Conservation (phyloP, 139 green algal genomes). For the Picochlorum sp. region DNA sequence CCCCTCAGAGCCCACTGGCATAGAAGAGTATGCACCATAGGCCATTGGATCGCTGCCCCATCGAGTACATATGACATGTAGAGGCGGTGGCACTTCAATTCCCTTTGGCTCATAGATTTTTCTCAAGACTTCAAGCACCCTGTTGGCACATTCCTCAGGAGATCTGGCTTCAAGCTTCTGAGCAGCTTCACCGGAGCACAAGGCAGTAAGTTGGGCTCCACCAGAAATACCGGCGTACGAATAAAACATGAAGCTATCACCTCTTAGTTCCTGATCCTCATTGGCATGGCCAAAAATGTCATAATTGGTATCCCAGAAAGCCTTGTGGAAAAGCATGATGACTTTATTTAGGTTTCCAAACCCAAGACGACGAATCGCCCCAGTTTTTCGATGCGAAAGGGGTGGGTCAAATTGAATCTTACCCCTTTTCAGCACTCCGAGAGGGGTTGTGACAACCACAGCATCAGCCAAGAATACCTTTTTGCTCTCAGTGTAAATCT, state of each 20-base stretch:
- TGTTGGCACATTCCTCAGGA: constrained; percentile 30
- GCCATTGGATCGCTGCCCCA: constrained; percentile 76
- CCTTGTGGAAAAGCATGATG: constrained; percentile 79
- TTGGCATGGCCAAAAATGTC: constrained; percentile 84
- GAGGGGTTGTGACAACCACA: constrained; percentile 72
- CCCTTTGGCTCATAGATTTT: constrained; percentile 58
- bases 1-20: constrained; percentile 60
- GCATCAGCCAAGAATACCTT: constrained; percentile 44
- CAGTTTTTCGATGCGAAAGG: constrained; percentile 65
- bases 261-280: constrained; percentile 28
- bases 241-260: constrained; percentile 93
- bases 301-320: constrained; percentile 71
- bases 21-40: constrained; percentile 76
- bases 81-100: constrained; percentile 53
- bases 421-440: constrained; percentile 78
- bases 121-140: constrained; percentile 66
- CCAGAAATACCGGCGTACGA: constrained; percentile 56
- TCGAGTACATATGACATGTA: constrained; percentile 51
- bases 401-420: constrained; percentile 64
- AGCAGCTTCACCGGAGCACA: constrained; percentile 64
- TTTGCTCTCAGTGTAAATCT: constrained; percentile 35
- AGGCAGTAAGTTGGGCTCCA: constrained; percentile 61
- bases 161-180: constrained; percentile 41
- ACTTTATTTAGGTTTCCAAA: constrained; percentile 82
- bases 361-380: constrained; percentile 73